These are phyloP conservation scores for Fraxinus cuspidata DNA, from an alignment of 257 asterid genomes.

Conservation along the genomic window DNA sequence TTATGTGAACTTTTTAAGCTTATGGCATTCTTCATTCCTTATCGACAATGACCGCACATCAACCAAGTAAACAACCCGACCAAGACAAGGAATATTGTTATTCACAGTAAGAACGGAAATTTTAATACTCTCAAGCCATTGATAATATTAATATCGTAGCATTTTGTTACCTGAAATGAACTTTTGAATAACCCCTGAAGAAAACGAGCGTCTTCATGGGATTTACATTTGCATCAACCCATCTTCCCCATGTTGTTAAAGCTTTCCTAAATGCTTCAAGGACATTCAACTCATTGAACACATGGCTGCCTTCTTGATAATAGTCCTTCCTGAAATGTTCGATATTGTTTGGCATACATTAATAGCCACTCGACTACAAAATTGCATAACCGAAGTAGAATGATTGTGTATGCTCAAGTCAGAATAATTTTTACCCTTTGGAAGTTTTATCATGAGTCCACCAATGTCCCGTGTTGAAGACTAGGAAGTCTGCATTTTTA, in stretches of 20 bases:
- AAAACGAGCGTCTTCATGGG: constrained; percentile 52
- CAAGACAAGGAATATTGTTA: background rate
- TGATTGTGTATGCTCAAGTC: background rate
- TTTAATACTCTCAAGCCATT: background rate
- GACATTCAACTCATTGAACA: constrained; percentile 47
- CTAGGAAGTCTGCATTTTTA: constrained; percentile 55
- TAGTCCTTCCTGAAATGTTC: constrained; percentile 57
- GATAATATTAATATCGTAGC: background rate
- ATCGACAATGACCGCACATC: background rate
- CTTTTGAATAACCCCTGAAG: constrained; percentile 67
- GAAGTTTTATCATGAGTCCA: constrained; percentile 90
- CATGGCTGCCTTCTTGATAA: constrained; percentile 81
- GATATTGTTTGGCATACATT: background rate
- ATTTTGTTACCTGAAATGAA: constrained; percentile 59
- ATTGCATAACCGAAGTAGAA: background rate
- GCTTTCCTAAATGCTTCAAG: constrained; percentile 68
- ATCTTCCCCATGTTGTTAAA: constrained; percentile 73
- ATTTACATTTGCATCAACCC: constrained; percentile 63
- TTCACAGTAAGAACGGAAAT: background rate
- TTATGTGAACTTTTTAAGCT: no score
- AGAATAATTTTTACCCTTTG: constrained; percentile 44
- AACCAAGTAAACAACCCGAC: background rate
- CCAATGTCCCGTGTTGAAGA: constrained; percentile 88
- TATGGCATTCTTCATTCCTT: background rate
- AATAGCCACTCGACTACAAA: background rate